A percentile compares a stretch with the other conserved stretches of the same genome.
Conservation (phyloP, 2,329 filamentous ascomycete species). For the Cordyceps farinosa region DNA sequence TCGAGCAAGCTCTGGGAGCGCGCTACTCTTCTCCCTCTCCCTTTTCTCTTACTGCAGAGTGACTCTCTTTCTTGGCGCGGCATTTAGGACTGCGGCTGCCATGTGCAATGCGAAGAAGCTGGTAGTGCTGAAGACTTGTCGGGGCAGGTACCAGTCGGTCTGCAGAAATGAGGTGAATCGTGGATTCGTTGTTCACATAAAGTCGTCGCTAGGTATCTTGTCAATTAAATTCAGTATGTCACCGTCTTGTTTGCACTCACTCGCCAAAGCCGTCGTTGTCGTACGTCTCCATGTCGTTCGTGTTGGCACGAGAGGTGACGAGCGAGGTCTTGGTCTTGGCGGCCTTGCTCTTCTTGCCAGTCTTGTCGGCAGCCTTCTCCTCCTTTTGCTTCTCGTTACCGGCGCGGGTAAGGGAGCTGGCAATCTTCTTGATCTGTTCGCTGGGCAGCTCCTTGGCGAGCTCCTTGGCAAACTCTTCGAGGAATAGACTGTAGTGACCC, state of each 20-base stretch:
- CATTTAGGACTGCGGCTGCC: conserved; percentile 5
- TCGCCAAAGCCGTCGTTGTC: conserved; percentile 79
- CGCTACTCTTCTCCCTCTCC: neutral
- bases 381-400: conserved; percentile 98
- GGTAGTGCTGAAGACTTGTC: conserved; percentile 4
- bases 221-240: neutral
- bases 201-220: conserved; percentile 13
- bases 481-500: conserved; percentile 83
- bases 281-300: conserved; percentile 72
- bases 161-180: neutral
- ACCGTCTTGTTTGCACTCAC: conserved; percentile 48
- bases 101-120: conserved; percentile 4
- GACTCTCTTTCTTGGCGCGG: conserved; percentile 13
- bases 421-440: conserved; percentile 94
- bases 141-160: conserved; percentile 7
- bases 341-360: conserved; percentile 94
- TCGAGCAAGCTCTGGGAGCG: neutral
- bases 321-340: conserved; percentile 91
- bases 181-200: conserved; percentile 14
- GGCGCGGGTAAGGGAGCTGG: conserved; percentile 80
- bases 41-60: neutral
- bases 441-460: conserved; percentile 83
- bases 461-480: conserved; percentile 86
- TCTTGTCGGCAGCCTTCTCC: conserved; percentile 91
- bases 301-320: conserved; percentile 59